Percentiles rank a stretch among this genome's conserved stretches.
Evolutionary conservation across 1,284 basidiomycete genomes (phyloP).

Genomic region (Xanthoconium separans): DNA sequence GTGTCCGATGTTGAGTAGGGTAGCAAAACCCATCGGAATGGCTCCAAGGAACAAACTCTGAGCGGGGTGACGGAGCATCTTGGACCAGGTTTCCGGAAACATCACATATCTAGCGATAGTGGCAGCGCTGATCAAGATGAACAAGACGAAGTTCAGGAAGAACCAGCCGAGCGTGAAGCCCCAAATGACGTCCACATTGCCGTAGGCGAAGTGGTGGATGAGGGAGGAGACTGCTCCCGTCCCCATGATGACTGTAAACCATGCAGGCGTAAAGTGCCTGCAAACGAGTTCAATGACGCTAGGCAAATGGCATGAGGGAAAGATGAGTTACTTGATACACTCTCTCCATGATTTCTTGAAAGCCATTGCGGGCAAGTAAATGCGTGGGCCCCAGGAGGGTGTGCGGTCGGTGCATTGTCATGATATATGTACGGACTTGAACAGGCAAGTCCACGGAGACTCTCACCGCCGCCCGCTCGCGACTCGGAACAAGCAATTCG

Average conservation of each 20-base stretch:
- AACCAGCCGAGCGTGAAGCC: constrained; percentile 44
- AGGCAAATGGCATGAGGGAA: not conserved
- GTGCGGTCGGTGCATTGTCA: not conserved
- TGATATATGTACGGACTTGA: constrained; percentile 2
- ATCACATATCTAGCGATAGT: constrained; percentile 46
- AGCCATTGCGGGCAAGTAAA: constrained; percentile 14
- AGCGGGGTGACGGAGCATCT: constrained; percentile 48
- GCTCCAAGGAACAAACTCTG: constrained; percentile 63
- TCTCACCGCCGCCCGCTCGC: not conserved
- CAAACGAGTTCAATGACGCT: not conserved
- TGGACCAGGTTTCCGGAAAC: constrained; percentile 47
- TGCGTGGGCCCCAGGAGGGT: not conserved
- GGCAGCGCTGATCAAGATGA: constrained; percentile 44
- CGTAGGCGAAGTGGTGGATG: constrained; percentile 42
- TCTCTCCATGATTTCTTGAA: constrained; percentile 29
- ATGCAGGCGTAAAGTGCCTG: constrained; percentile 47
- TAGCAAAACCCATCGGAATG: constrained; percentile 60
- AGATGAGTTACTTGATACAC: constrained; percentile 21
- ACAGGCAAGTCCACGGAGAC: not conserved
- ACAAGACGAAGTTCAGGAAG: constrained; percentile 52
- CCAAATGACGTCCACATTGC: constrained; percentile 33
- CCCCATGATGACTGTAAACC: constrained; percentile 48
- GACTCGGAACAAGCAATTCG: not conserved
- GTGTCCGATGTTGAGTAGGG: constrained; percentile 50
- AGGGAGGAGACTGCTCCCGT: constrained; percentile 42